Conservation (phyloP, 1,284 basidiomycete genomes). For the Heterobasidion parviporum region DNA sequence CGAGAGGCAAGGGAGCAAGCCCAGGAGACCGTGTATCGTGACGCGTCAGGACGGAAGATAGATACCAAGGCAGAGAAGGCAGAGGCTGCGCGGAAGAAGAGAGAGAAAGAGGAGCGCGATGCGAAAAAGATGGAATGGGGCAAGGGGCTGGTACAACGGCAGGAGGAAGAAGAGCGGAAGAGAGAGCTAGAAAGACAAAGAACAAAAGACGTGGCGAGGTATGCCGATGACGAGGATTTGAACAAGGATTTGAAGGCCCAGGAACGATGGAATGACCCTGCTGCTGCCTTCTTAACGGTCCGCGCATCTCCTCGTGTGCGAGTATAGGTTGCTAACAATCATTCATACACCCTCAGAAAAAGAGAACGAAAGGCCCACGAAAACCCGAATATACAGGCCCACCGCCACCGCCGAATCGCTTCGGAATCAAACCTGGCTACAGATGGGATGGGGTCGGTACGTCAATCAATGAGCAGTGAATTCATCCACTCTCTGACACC, state of each 20-base stretch:
- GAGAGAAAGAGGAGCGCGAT: slow-evolving; percentile 77
- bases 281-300: slow-evolving; percentile 86
- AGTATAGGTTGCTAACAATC: slow-evolving; percentile 1
- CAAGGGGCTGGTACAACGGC: slow-evolving; percentile 85
- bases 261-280: slow-evolving; percentile 92
- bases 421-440: slow-evolving; percentile 90
- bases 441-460: slow-evolving; percentile 94
- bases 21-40: slow-evolving; percentile 93
- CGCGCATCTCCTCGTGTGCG: slow-evolving; percentile 19
- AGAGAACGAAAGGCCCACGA: slow-evolving; percentile 62
- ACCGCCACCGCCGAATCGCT: slow-evolving; percentile 88
- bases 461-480: slow-evolving; percentile 19
- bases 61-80: slow-evolving; percentile 80
- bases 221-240: slow-evolving; percentile 77
- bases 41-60: slow-evolving; percentile 81
- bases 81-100: slow-evolving; percentile 71
- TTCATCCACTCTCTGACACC: not conserved
- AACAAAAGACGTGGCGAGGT: slow-evolving; percentile 63
- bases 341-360: slow-evolving; percentile 44
- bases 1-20: slow-evolving; percentile 45
- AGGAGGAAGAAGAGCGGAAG: slow-evolving; percentile 60
- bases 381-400: slow-evolving; percentile 85
- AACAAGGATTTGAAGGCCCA: slow-evolving; percentile 77
- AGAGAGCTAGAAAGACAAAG: slow-evolving; percentile 63
- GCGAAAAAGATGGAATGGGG: slow-evolving; percentile 94